Evolutionary conservation across 371 early-diverging fungal species (phyloP).

Genomic region (Chytridium lagenaria): DNA sequence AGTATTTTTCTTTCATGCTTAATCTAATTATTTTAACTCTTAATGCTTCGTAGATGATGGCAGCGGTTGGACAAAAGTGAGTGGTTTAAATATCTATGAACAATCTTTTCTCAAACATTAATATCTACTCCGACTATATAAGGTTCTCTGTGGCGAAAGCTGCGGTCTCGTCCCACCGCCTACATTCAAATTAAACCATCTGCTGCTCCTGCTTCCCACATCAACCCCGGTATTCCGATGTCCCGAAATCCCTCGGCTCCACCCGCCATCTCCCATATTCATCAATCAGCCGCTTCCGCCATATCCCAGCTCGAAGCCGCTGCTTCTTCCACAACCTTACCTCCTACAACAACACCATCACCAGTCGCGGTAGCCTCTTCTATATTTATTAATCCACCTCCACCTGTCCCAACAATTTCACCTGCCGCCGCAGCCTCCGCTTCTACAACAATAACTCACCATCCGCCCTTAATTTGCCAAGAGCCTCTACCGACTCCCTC

Average conservation of each 20-base stretch:
- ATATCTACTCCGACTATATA: slow-evolving; percentile 1
- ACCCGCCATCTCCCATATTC: too few species aligned
- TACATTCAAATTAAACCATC: slow-evolving; percentile 42
- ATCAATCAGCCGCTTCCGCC: too few species aligned
- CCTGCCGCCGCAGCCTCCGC: too few species aligned
- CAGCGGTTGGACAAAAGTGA: slow-evolving; percentile 49
- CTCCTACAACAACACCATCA: neutral
- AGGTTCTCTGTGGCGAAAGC: slow-evolving; percentile 18
- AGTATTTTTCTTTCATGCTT: neutral
- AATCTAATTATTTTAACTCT: neutral
- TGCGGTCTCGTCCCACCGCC: slow-evolving; percentile 47
- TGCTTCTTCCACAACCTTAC: neutral
- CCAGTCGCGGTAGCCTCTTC: too few species aligned
- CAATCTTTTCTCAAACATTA: neutral
- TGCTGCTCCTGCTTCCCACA: too few species aligned
- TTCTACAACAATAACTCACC: too few species aligned
- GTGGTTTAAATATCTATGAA: neutral
- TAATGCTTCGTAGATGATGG: slow-evolving; percentile 45
- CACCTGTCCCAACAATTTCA: neutral
- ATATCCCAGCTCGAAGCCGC: too few species aligned
- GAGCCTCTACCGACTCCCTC: neutral
- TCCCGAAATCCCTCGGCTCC: too few species aligned
- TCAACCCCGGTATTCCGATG: too few species aligned
- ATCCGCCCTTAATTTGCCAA: too few species aligned
- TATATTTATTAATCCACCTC: neutral